Percentiles rank a stretch among this genome's conserved stretches.
Evolutionary conservation across 2,329 filamentous ascomycete genomes (phyloP).

Genomic region (Pseudocercospora ulei): DNA sequence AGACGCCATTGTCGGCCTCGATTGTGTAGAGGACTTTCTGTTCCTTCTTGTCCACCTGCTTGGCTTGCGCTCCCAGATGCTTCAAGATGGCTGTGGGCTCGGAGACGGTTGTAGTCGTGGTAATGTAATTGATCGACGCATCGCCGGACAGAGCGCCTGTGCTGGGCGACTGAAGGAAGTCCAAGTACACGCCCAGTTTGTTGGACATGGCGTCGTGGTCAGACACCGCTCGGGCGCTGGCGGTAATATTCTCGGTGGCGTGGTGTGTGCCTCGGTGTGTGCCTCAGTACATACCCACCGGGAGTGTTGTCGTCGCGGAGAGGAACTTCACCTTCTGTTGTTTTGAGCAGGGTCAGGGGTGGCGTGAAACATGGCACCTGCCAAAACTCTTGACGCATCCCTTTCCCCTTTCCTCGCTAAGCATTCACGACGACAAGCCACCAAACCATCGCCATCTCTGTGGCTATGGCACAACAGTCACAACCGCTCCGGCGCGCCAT

Average conservation of each 20-base stretch:
- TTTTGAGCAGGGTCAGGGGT: too few species aligned
- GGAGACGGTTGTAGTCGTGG: constrained; percentile 66
- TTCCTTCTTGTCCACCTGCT: constrained; percentile 71
- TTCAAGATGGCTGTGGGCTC: constrained; percentile 69
- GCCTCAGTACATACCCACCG: too few species aligned
- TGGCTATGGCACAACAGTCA: too few species aligned
- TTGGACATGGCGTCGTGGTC: constrained; percentile 16
- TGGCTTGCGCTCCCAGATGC: constrained; percentile 62
- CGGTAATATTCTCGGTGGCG: neutral
- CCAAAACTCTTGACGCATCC: too few species aligned
- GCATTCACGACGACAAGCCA: too few species aligned
- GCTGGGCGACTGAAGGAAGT: constrained; percentile 40
- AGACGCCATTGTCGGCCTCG: constrained; percentile 60
- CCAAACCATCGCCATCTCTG: too few species aligned
- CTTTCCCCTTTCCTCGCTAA: too few species aligned
- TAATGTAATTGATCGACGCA: constrained; percentile 64
- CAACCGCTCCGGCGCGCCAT: too few species aligned
- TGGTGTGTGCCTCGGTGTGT: too few species aligned
- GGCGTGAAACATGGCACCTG: too few species aligned
- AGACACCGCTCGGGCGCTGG: constrained; percentile 1
- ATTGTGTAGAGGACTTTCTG: constrained; percentile 66
- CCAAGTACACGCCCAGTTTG: constrained; percentile 39
- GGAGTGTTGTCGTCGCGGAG: neutral
- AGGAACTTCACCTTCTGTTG: too few species aligned
- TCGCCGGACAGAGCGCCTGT: constrained; percentile 39